These are phyloP conservation scores for Echinosophora koreensis DNA, from an alignment of 306 rosid genomes.

Conservation along the genomic window DNA sequence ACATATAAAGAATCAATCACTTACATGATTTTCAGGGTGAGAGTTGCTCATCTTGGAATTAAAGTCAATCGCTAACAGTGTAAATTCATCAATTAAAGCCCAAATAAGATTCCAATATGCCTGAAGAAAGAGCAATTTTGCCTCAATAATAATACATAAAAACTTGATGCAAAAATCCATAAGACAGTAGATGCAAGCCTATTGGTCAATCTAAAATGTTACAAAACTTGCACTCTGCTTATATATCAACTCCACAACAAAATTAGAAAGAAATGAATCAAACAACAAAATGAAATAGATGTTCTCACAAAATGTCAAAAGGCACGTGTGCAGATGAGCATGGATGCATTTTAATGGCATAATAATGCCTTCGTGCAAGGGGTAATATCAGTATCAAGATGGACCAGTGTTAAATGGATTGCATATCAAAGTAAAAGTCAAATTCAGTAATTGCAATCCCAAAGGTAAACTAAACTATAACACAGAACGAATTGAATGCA, in stretches of 20 bases:
- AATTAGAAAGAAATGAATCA: neutral
- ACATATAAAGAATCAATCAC: slow-evolving; percentile 47
- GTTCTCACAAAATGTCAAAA: neutral
- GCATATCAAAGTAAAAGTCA: slow-evolving; percentile 5
- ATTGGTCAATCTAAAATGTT: neutral
- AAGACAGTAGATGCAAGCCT: neutral
- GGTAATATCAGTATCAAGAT: slow-evolving; percentile 7
- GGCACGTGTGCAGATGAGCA: neutral
- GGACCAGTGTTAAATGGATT: neutral
- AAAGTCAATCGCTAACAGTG: slow-evolving; percentile 44
- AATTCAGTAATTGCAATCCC: slow-evolving; percentile 5
- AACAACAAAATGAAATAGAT: slow-evolving; percentile 12
- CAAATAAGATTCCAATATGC: slow-evolving; percentile 45
- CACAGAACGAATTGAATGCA: neutral
- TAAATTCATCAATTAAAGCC: slow-evolving; percentile 59
- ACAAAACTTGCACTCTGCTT: neutral
- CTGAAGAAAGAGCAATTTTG: slow-evolving; percentile 57
- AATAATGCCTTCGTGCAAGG: neutral
- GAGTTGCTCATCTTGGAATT: slow-evolving; percentile 75
- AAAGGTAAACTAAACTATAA: neutral
- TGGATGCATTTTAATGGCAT: neutral
- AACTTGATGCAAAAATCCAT: neutral
- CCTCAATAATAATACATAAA: slow-evolving; percentile 42
- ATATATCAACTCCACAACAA: neutral
- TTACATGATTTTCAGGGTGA: slow-evolving; percentile 68